Evolutionary conservation across 2,329 filamentous ascomycete genomes (phyloP).

Genomic region (Stagonosporopsis chrysanthemi): DNA sequence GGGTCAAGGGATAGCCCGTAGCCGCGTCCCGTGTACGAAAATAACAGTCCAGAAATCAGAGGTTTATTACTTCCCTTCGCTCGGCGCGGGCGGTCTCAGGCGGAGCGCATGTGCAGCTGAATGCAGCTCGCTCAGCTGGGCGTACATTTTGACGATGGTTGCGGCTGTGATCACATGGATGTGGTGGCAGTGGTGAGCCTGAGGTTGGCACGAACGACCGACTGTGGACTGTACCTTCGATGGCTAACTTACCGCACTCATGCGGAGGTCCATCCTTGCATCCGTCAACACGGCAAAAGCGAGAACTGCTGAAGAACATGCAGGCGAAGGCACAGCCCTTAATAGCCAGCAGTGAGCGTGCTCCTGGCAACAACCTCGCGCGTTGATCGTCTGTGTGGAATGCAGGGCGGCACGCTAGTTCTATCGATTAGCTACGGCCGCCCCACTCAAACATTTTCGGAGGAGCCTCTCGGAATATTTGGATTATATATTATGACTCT

Average conservation of each 20-base stretch:
- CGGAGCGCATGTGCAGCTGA: conserved; percentile 6
- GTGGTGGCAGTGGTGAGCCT: background rate
- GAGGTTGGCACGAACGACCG: background rate
- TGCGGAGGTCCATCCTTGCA: background rate
- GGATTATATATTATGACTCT: conserved; percentile 16
- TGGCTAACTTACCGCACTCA: background rate
- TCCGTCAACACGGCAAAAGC: background rate
- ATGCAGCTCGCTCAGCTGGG: conserved; percentile 15
- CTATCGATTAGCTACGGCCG: conserved; percentile 13
- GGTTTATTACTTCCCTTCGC: conserved; percentile 1
- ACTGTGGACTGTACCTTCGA: background rate
- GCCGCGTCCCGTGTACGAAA: background rate
- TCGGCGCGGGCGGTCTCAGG: conserved; percentile 6
- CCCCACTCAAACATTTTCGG: conserved; percentile 11
- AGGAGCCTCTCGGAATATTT: conserved; percentile 10
- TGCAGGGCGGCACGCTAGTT: conserved; percentile 9
- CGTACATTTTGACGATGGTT: conserved; percentile 10
- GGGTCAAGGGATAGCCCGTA: conserved; percentile 2
- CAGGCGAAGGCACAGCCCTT: conserved; percentile 4
- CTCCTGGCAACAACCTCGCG: conserved; percentile 3
- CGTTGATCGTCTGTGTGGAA: conserved; percentile 13
- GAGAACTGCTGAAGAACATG: background rate
- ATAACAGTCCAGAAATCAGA: background rate
- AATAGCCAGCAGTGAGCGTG: background rate
- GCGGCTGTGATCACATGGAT: conserved; percentile 14